Percentiles rank a stretch among this genome's conserved stretches.
These are phyloP conservation scores for Podospora tetraspora DNA, from an alignment of 495 filamentous ascomycete species.

Conservation along the genomic window DNA sequence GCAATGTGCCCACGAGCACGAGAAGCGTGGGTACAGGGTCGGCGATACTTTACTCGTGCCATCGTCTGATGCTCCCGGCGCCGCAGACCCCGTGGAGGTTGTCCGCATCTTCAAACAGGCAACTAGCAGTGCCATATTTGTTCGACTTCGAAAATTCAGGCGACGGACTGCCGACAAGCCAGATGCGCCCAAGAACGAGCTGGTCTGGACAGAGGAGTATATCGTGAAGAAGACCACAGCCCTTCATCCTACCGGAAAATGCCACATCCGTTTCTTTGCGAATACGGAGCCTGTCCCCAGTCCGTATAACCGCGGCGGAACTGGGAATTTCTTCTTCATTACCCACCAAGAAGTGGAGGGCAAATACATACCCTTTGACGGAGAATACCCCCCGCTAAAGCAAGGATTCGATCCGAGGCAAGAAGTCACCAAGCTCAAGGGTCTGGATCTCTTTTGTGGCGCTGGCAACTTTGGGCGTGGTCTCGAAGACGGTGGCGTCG, in stretches of 20 bases:
- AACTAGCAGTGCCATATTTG: constrained; percentile 17
- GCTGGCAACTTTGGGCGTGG: constrained; percentile 70
- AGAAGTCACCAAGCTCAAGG: constrained; percentile 38
- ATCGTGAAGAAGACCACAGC: constrained; percentile 32
- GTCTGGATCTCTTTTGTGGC: constrained; percentile 67
- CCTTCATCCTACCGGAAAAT: constrained; percentile 50
- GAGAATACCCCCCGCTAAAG: constrained; percentile 35
- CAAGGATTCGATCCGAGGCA: constrained; percentile 52
- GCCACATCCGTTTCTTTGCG: constrained; percentile 53
- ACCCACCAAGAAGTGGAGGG: constrained; percentile 26
- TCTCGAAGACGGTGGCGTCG: constrained; percentile 62
- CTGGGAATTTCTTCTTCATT: constrained; percentile 60
- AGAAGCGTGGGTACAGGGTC: constrained; percentile 27
- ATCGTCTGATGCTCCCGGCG: constrained; percentile 6
- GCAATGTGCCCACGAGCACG: constrained; percentile 28
- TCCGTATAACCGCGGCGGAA: constrained; percentile 60
- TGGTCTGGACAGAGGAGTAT: constrained; percentile 52
- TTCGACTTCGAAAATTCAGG: constrained; percentile 43
- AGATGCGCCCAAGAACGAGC: constrained; percentile 49
- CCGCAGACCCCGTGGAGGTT: constrained; percentile 54
- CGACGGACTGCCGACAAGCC: constrained; percentile 41
- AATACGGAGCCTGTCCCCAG: constrained; percentile 41
- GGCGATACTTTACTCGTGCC: constrained; percentile 54
- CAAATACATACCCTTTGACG: constrained; percentile 24
- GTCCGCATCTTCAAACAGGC: constrained; percentile 36